Evolutionary conservation across 2,329 filamentous ascomycete species (phyloP), one percentile per base, ranked within the genome.

Genomic region (Mollisiaceae sp.): DNA sequence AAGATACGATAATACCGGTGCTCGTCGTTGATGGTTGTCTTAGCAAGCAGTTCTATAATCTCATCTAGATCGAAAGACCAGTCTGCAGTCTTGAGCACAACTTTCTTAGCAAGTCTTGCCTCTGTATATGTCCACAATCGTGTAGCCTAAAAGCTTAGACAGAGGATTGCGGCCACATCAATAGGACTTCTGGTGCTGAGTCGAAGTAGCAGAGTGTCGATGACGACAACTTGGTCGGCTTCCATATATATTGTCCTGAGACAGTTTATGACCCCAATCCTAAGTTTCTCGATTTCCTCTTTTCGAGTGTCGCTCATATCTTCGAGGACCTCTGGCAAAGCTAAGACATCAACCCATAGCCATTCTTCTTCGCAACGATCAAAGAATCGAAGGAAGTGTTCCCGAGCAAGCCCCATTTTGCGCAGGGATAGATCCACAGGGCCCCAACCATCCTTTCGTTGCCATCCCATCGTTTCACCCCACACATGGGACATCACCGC

Each of bases 331-430:
- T 43, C 41, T 18, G 41, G 41, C 41, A 43, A n/a, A 18, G 41
- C 41, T 43, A 43, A n/a, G 6, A 43, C 14, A 18, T 43, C 41
- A 18, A 43, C 41, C 41, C 41, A 43, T 18, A 43, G 15, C 41
- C 41, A 43, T 43, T 43, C 41, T 15, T 43, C 41, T 2, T 18
- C 41, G 15, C 41, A 43, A n/a, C 41, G 41, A 18, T 43, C 41
- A n/a, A 43, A 43, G 41, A 43, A 43, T n/a, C 41, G 41, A 43
- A 43, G 41, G 41, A 43, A 43, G 14, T 43, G 41, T 43, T 43
- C 41, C n/a, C 41, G 18, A 15, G 41, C 41, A n/a, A 43, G 41
- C 6, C 41, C 41, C 41, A 43, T 43, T 18, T 43, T 43, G 15
- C 41, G 41, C 41, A 43, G 41, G n/a, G 41, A 43, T 6, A 43